Evolutionary conservation across 106 monocot genomes (phyloP).

Genomic region (Phalaenopsis equestris): DNA sequence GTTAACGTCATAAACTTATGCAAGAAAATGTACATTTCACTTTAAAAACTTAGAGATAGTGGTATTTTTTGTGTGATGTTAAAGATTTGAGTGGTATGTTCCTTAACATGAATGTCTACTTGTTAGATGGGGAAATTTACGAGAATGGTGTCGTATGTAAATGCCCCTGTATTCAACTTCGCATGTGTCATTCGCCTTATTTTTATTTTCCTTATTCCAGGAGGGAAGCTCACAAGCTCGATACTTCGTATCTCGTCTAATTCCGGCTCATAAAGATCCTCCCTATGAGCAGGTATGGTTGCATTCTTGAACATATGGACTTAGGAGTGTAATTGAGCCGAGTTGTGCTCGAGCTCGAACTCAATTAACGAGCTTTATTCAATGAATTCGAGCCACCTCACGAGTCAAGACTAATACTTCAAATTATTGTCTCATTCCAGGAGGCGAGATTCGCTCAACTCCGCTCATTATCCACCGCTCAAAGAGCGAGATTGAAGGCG

Average conservation of each 20-base stretch:
- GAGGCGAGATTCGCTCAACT: slow-evolving; percentile 95
- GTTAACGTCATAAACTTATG: no score
- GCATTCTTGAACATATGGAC: neutral
- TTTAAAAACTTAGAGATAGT: no score
- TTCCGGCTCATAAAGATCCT: slow-evolving; percentile 98
- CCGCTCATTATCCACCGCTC: slow-evolving; percentile 42
- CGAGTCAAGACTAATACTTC: neutral
- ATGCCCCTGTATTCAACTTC: neutral
- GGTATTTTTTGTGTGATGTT: no score
- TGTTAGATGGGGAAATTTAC: no score
- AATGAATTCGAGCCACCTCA: no score
- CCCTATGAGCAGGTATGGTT: slow-evolving; percentile 87
- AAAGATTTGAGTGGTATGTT: no score
- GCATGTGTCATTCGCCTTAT: neutral
- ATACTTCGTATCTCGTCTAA: slow-evolving; percentile 83
- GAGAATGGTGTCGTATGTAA: no score
- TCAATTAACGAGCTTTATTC: no score
- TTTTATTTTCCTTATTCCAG: slow-evolving; percentile 24
- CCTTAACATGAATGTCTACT: no score
- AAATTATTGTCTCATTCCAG: slow-evolving; percentile 29
- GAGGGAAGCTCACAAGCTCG: slow-evolving; percentile 97
- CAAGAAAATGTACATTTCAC: no score
- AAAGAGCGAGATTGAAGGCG: slow-evolving; percentile 66
- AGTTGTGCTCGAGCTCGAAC: no score
- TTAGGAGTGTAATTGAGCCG: no score